Conservation (phyloP, 441 rosid genomes). For the Corymbia citriodora region DNA sequence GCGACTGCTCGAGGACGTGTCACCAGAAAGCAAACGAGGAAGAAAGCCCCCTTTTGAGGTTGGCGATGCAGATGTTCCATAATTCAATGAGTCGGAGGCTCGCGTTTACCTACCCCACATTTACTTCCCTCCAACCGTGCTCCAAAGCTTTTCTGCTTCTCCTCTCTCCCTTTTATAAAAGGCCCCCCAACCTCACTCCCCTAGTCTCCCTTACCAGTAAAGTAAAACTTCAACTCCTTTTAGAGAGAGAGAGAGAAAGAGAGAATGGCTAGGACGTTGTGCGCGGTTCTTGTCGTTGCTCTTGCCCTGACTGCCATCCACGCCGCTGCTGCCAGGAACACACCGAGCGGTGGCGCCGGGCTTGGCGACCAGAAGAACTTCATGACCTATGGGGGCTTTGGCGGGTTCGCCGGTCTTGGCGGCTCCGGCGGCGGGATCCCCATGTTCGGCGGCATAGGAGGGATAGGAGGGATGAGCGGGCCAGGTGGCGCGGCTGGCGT, state of each 20-base stretch:
- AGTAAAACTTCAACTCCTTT: not conserved
- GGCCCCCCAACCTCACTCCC: not conserved
- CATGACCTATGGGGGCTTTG: not conserved
- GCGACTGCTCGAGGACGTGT: not conserved
- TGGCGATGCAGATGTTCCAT: not conserved
- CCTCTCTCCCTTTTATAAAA: not conserved
- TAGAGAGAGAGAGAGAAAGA: not conserved
- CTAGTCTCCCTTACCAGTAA: not conserved
- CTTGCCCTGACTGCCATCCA: not conserved
- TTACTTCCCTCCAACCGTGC: not conserved
- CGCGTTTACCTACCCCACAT: not conserved
- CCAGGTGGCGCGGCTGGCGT: not conserved
- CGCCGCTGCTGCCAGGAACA: not conserved
- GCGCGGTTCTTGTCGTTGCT: not conserved
- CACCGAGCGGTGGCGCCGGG: not conserved
- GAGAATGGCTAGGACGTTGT: not conserved
- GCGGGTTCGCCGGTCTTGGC: not conserved
- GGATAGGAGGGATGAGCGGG: not conserved
- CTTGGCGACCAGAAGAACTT: conserved; percentile 10
- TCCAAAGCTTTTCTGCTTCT: not conserved
- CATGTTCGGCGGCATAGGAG: not conserved
- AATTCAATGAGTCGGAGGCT: no score
- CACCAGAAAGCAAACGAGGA: not conserved
- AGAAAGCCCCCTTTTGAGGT: not conserved
- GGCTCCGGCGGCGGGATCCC: not conserved